Evolutionary conservation across 129 eudicot species (phyloP), one percentile per base, ranked within the genome.

Genomic region (Tagetes patula): DNA sequence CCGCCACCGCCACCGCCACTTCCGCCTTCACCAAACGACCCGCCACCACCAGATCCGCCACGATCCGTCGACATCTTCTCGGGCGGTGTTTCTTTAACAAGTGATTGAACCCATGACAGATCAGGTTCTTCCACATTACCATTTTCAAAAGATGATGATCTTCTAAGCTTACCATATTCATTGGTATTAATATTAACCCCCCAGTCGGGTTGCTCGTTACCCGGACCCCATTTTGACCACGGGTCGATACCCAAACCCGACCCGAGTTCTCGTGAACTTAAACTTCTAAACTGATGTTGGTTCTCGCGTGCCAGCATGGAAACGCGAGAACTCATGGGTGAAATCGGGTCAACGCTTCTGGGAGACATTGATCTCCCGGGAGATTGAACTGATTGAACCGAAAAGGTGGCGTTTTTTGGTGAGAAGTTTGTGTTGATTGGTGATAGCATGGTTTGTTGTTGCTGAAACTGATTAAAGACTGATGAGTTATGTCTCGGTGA

Each of bases 51-150:
- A 3, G 71, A 49, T 32, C 73, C 63, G 33, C 50, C 81, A 47
- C 27, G 71, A 3, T 20, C 27, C 27, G 42, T 68, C 30, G 64
- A 84, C 33, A 76, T 59, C 50, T 77, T 83, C 61, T 84, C 92
- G 62, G 72, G 88, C 0, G 91, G 88, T 12, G 97, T 77, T 63
- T 91, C 97, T 69, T 85, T 88, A 67, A 91, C 97, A 42, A 91
- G 91, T 3, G 97, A 86, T 47, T 91, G 97, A 42, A 88, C 96
- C 97, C 97, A 91, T 14, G 97, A 91, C 50, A 91, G 58, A 85
- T 91, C 92, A 30, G 97, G 96, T 77, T 86, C 97, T 62, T 86
- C 92, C 38, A 67, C 88, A 6, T 86, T 81, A 62, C 78, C 82
- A 36, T 71, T 79, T 74, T 91, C 96, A 46, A 88, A 86, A 2